Conservation (phyloP, 495 filamentous ascomycete genomes). For the Cercophora sp. region DNA sequence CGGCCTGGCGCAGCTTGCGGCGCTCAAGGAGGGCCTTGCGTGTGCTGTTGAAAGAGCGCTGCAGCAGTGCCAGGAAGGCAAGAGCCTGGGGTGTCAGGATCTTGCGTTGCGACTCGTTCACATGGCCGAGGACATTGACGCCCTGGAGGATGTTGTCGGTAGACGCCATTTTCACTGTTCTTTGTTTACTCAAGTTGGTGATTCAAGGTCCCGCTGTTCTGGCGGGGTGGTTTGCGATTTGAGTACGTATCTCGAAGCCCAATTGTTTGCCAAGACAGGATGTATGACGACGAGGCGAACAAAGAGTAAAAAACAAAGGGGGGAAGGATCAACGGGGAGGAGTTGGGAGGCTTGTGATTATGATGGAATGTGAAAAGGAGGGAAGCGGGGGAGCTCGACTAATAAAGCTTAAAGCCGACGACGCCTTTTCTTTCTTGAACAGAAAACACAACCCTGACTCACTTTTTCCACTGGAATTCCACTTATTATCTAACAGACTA, state of each 20-base stretch:
- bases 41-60: conserved; percentile 87
- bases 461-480: background rate
- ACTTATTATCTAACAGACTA: background rate
- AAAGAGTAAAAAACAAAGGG: conserved; percentile 1
- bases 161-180: conserved; percentile 59
- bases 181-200: no score
- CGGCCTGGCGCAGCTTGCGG: conserved; percentile 80
- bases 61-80: conserved; percentile 89
- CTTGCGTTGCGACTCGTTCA: conserved; percentile 76
- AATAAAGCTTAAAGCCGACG: conserved; percentile 5
- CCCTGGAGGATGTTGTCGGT: conserved; percentile 77
- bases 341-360: no score
- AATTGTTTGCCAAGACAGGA: no score
- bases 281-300: background rate
- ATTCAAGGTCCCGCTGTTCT: no score
- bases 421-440: background rate
- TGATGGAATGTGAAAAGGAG: background rate
- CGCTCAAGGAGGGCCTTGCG: conserved; percentile 88
- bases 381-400: background rate
- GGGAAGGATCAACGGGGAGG: background rate
- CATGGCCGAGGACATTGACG: conserved; percentile 74
- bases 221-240: no score
- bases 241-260: no score
- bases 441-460: background rate
- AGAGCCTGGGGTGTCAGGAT: conserved; percentile 89